Evolutionary conservation across 2,329 filamentous ascomycete species (phyloP), one percentile per base, ranked within the genome.

Genomic region (Xenoacremonium recifei): DNA sequence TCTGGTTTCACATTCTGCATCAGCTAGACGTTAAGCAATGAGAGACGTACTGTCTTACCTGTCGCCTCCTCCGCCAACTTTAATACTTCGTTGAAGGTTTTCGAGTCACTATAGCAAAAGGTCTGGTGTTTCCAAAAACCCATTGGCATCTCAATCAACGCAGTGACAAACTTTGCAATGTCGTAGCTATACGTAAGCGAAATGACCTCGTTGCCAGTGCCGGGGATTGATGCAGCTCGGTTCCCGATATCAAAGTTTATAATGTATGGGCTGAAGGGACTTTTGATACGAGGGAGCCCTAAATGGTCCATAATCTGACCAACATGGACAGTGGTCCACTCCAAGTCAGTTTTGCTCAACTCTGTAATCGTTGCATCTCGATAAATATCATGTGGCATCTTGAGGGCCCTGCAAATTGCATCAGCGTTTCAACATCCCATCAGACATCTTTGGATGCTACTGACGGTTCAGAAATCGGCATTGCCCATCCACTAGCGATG

Each of bases 111-210:
- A n/a, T n/a, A n/a, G n/a, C n/a, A n/a, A n/a, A n/a, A n/a, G n/a
- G n/a, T n/a, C n/a, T n/a, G n/a, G n/a, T n/a, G n/a, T n/a, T n/a
- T n/a, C n/a, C n/a, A n/a, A n/a, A n/a, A n/a, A n/a, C n/a, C 75
- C 75, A 77, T 61, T 2, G 64, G 51, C 16, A 70, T 45, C 15
- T 66, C 63, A 6, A 78, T 50, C 3, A 63, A 46, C 6, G 61
- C 63, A 7, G 63, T 65, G 4, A 76, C 62, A 41, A 73, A 77
- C 23, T 55, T 62, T 2, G 68, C 73, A 21, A 78, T 57, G 50
- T 79, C 75, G 6, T 58, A 58, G 1, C 67, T 72, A 50, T 76
- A 71, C 1, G 73, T 79, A 51, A 76, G 70, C 4, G 64, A 55
- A 7, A 72, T 61, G 4, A 57, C 55, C 5, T 59, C 62, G 17